Conservation (phyloP, 768 basidiomycete genomes). For the Suillus paluster region DNA sequence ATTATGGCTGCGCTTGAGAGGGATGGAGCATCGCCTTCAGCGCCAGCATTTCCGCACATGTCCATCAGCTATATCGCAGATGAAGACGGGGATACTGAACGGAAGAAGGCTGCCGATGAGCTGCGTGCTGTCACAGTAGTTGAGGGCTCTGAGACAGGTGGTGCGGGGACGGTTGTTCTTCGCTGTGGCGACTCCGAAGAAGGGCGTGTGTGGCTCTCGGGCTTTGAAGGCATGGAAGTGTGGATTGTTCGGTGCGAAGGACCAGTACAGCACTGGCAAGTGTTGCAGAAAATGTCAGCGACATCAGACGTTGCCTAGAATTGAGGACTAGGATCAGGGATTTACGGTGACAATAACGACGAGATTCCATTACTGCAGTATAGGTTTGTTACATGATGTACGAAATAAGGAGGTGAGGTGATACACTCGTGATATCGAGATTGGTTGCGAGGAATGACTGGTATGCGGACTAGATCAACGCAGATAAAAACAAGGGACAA, state of each 20-base stretch:
- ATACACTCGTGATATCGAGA: not conserved
- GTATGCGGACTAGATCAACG: conserved; percentile 18
- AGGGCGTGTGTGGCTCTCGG: conserved; percentile 35
- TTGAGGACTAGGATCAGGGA: not conserved
- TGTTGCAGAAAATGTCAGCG: conserved; percentile 44
- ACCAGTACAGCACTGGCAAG: conserved; percentile 60
- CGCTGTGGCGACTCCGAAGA: conserved; percentile 25
- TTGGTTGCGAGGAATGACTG: conserved; percentile 5
- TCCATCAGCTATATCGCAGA: conserved; percentile 77
- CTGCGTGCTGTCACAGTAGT: conserved; percentile 45
- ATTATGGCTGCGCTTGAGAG: conserved; percentile 44
- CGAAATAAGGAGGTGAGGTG: not conserved
- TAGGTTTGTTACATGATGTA: conserved; percentile 4
- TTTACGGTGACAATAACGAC: not conserved
- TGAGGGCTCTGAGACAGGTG: conserved; percentile 32
- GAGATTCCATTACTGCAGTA: not conserved
- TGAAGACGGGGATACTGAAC: conserved; percentile 58
- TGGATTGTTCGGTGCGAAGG: conserved; percentile 68
- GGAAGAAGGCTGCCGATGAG: conserved; percentile 49
- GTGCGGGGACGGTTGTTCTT: conserved; percentile 24
- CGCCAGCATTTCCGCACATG: conserved; percentile 71
- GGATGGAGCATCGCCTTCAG: conserved; percentile 44
- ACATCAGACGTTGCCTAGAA: not conserved
- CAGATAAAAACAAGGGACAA: conserved; percentile 10
- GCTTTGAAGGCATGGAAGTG: conserved; percentile 53